A percentile compares a stretch with the other conserved stretches of the same genome.
Conservation (phyloP, 768 basidiomycete species). For the Pulveroboletus sp. region DNA sequence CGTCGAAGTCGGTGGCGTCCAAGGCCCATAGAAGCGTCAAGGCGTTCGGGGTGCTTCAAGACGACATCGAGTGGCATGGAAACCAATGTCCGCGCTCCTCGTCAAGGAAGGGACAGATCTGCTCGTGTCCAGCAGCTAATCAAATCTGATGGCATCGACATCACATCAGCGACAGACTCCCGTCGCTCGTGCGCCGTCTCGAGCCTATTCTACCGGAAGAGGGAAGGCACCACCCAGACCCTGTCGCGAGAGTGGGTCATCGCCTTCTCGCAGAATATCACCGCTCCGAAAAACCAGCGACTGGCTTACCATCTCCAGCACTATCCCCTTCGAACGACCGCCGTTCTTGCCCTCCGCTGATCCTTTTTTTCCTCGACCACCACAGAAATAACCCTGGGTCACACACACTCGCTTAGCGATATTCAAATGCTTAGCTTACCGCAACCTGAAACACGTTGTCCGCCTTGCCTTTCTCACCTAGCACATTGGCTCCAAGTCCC, state of each 20-base stretch:
- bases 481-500: neutral
- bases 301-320: neutral
- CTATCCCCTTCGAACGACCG: neutral
- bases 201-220: neutral
- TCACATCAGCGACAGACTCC: neutral
- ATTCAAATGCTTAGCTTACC: constrained; percentile 9
- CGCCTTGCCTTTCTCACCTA: neutral
- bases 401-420: neutral
- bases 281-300: neutral
- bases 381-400: neutral
- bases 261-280: neutral
- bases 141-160: constrained; percentile 2
- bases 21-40: neutral
- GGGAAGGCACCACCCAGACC: neutral
- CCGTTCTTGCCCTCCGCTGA: constrained; percentile 2
- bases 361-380: constrained; percentile 1
- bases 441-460: constrained; percentile 11
- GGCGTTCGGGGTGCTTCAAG: neutral
- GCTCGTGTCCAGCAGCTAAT: neutral
- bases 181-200: neutral
- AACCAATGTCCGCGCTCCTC: constrained; percentile 16
- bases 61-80: neutral
- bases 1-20: constrained; percentile 15
- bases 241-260: neutral
- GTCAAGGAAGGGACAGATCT: neutral